phyloP scores from a whole-genome alignment of 2,329 filamentous ascomycete genomes.

The Nannizziopsis barbatae region DNA sequence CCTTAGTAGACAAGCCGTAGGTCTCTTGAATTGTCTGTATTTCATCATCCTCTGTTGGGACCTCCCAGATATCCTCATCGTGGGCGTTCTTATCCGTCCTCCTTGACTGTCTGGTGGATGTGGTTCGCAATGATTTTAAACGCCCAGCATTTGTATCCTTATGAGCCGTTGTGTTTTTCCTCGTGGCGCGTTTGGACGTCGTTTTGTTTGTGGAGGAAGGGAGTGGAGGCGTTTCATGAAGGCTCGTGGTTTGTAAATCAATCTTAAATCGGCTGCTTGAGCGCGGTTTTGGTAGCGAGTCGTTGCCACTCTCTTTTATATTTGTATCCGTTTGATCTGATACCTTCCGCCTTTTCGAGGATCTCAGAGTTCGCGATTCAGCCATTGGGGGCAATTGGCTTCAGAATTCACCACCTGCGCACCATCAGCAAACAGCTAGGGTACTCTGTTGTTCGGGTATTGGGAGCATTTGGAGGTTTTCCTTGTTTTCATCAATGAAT shows the following conservation, averaged over 20 bases:
- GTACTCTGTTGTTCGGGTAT: too few relatives aligned
- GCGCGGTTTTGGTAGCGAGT: neutral
- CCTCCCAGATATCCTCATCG: constrained; percentile 6
- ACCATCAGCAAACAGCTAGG: too few relatives aligned
- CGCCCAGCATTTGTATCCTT: neutral
- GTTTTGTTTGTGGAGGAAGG: neutral
- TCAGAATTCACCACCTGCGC: too few relatives aligned
- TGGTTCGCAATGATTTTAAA: neutral
- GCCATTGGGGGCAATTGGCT: neutral
- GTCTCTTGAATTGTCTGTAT: neutral
- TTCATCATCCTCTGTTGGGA: constrained; percentile 1
- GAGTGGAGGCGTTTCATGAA: neutral
- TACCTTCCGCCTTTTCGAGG: constrained; percentile 30
- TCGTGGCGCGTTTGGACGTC: neutral
- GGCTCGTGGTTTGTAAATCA: constrained; percentile 1
- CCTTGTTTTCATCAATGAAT: too few relatives aligned
- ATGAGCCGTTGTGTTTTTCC: neutral
- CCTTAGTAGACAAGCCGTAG: neutral
- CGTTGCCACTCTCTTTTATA: neutral
- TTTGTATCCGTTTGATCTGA: constrained; percentile 17
- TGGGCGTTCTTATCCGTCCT: neutral
- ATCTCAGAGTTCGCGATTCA: constrained; percentile 17
- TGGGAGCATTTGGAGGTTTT: too few relatives aligned
- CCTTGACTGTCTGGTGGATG: neutral
- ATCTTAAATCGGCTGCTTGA: constrained; percentile 1